Evolutionary conservation across 371 early-diverging fungal genomes (phyloP), one percentile per base, ranked within the genome.

Genomic region (Modicella reniformis): DNA sequence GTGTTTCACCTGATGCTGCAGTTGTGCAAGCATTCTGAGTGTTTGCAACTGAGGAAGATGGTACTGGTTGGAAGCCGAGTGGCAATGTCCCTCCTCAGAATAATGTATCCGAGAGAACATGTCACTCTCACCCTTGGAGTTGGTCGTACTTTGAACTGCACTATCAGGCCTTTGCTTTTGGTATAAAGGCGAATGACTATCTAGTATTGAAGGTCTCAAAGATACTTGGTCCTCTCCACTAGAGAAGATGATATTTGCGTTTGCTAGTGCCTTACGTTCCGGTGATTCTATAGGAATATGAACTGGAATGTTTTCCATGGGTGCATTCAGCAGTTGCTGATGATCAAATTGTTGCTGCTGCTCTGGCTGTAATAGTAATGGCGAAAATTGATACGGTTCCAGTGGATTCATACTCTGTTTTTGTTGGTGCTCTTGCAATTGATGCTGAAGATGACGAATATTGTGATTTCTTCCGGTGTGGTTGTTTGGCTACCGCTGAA

Each of bases 31-130:
- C 29, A 66, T 61, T 25, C 75, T 57, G n/a, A 66, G 75, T 0
- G 75, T 75, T 44, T 75, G 75, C 19, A 75, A 10, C 54, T 66
- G 66, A 4, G 75, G 75, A 10, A 75, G 59, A 2, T 51, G 53
- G 26, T 56, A 33, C 0, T 65, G 49, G 30, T 64, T 56, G 1
- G 56, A 32, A 0, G 47, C 25, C 2, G 57, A 55, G 44, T 62
- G 70, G 15, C 51, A 50, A 2, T 41, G 61, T 5, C 37, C 59
- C 19, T 34, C 29, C 1, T 55, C 60, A 9, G 68, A 56, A 5
- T 10, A 32, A 37, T 33, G n/a, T 7, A 30, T 19, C 17, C 9
- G 19, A 25, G 26, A 17, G 26, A 26, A 56, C 13, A 41, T 7
- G 4, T 58, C 63, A 25, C n/a, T 33, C 19, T 55, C 69, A 30